A percentile compares a stretch with the other conserved stretches of the same genome.
These are phyloP conservation scores for Suillus ampliporus DNA, from an alignment of 768 basidiomycete species.

Conservation along the genomic window DNA sequence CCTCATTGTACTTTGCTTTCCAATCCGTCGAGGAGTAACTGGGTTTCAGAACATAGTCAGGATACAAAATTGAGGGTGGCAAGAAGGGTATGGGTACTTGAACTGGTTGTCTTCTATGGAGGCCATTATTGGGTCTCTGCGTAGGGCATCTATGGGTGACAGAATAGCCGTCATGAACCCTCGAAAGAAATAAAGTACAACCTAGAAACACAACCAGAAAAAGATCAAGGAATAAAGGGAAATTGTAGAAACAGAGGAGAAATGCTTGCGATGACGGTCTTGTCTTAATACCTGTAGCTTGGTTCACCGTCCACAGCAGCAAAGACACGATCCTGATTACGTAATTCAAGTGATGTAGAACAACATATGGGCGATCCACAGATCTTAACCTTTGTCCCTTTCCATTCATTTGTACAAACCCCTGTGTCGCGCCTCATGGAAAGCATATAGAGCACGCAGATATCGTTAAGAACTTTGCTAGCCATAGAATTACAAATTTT, in stretches of 20 bases:
- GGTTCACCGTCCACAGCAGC: conserved; percentile 4
- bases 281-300: neutral
- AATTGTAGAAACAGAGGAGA: conserved; percentile 18
- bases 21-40: conserved; percentile 73
- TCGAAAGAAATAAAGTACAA: conserved; percentile 26
- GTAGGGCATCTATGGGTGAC: conserved; percentile 60
- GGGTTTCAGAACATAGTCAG: conserved; percentile 24
- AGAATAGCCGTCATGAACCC: conserved; percentile 68
- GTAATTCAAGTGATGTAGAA: conserved; percentile 3
- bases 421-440: too few species aligned
- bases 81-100: conserved; percentile 46
- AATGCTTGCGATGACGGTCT: neutral
- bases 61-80: conserved; percentile 18
- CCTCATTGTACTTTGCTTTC: conserved; percentile 82
- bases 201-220: conserved; percentile 26
- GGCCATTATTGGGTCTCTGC: conserved; percentile 60
- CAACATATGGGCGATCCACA: too few species aligned
- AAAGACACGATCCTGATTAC: conserved; percentile 9
- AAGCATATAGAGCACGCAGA: too few species aligned
- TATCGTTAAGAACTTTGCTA: neutral
- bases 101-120: conserved; percentile 70
- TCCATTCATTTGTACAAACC: too few species aligned
- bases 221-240: conserved; percentile 13
- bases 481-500: conserved; percentile 51
- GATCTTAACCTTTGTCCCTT: too few species aligned